Percentiles rank a stretch among this genome's conserved stretches.
Evolutionary conservation across 495 filamentous ascomycete genomes (phyloP).

Genomic region (Aspergillus heteromorphus): DNA sequence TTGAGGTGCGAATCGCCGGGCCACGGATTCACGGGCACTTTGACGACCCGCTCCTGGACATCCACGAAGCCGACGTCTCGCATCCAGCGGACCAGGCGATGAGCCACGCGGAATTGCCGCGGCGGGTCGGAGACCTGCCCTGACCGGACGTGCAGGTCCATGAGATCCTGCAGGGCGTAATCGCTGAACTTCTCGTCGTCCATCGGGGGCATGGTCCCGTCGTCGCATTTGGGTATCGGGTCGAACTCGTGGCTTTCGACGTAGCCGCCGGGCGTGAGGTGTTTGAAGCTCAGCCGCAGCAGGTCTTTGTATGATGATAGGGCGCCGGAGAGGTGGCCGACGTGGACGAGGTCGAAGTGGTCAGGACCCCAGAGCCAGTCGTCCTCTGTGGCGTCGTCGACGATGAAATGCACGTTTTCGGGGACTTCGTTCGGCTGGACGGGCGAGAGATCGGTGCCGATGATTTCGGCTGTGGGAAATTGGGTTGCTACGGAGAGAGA

Average conservation of each 20-base stretch:
- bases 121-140: conserved; percentile 43
- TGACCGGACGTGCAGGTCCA: conserved; percentile 41
- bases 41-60: conserved; percentile 49
- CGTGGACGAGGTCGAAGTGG: conserved; percentile 46
- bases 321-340: conserved; percentile 38
- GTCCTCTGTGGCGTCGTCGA: conserved; percentile 47
- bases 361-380: conserved; percentile 45
- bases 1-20: conserved; percentile 49
- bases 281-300: conserved; percentile 37
- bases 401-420: conserved; percentile 55
- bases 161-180: conserved; percentile 48
- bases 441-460: conserved; percentile 58
- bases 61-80: conserved; percentile 59
- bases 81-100: conserved; percentile 51
- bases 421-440: conserved; percentile 56
- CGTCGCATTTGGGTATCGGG: conserved; percentile 54
- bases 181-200: conserved; percentile 37
- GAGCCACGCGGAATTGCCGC: conserved; percentile 47
- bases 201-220: conserved; percentile 50
- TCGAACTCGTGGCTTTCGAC: conserved; percentile 61
- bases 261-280: conserved; percentile 60
- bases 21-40: conserved; percentile 58
- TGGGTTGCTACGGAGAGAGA: conserved; percentile 28
- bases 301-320: conserved; percentile 37
- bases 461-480: conserved; percentile 52